Base-by-base conservation (phyloP, 1,284 basidiomycete genomes). In the Pholiota adiposa region DNA sequence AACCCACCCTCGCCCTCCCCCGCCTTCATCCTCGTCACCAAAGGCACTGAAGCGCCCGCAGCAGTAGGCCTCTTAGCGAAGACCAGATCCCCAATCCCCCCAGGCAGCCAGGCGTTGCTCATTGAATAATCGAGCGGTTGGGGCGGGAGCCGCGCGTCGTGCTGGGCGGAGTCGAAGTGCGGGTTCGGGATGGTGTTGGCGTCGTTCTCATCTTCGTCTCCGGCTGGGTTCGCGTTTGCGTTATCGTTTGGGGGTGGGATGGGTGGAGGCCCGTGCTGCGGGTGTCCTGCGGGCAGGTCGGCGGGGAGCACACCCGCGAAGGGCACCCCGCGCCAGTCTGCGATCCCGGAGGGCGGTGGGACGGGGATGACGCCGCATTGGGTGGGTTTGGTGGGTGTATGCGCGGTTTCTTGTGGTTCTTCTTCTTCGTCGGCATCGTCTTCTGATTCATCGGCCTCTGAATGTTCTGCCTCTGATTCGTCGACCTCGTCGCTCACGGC, bases 41-140 rank as follows among this genome's bases (percentile, higher is more conserved):
- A 11, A 1, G 27, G 19, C 27, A 41, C 16, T 12, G 12, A 4
- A 11, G 7, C 41, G 31, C 44, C 34, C n/a, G 4, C 1, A 27
- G 21, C 33, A 31, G 29, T 40, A 19, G 61, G 54, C 33, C 49
- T 54, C 18, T 41, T 31, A 4, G 29, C 25, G n/a, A 33, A 51
- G 14, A 44, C 34, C n/a, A 71, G 43, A 19, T 57, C 67, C 21
- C 66, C 66, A 16, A 63, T 29, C 7, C 38, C 49, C 3, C 73
- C 72, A 1, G 81, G 81, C 60, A 89, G 78, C 79, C 83, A 89
- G 11, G 80, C 87, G 54, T 86, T 83, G 40, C 72, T 68, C 59
- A 87, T 77, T 31, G 81, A 79, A 40, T 83, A 79, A 58, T 82
- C 80, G 59, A 77, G 67, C 19, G 60, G 34, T n/a, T n/a, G n/a